Evolutionary conservation across 169 alveolate genomes (phyloP).

Genomic region (Cyclospora cayetanensis): DNA sequence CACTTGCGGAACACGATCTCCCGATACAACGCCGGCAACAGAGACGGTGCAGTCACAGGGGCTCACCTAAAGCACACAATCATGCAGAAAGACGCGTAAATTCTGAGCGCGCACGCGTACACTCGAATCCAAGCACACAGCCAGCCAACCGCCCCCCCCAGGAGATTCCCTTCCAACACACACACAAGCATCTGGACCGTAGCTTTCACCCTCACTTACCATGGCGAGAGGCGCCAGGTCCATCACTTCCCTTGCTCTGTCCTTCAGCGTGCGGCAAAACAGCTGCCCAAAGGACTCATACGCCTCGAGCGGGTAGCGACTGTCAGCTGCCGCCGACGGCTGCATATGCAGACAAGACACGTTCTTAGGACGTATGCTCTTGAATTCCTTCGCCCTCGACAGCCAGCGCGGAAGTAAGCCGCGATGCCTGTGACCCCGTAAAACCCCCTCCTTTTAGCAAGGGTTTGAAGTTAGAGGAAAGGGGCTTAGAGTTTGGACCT

Average conservation of each 20-base stretch:
- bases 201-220: neutral
- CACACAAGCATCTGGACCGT: neutral
- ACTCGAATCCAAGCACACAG: neutral
- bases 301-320: conserved; percentile 65
- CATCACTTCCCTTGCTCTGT: conserved; percentile 23
- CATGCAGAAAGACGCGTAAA: neutral
- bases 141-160: neutral
- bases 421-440: no score
- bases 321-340: conserved; percentile 36
- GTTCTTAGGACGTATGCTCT: no score
- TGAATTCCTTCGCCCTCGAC: no score
- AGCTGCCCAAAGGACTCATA: conserved; percentile 55
- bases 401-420: no score
- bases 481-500: neutral
- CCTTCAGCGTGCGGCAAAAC: conserved; percentile 49
- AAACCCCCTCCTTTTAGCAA: neutral
- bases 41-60: conserved; percentile 70
- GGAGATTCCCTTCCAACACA: neutral
- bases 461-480: neutral
- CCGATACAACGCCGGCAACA: conserved; percentile 20
- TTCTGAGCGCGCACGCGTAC: neutral
- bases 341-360: neutral
- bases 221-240: conserved; percentile 16
- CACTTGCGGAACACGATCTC: conserved; percentile 62
- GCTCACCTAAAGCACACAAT: no score